These are phyloP conservation scores for Penicillium sp. DNA, from an alignment of 2,329 filamentous ascomycete genomes.

Conservation along the genomic window DNA sequence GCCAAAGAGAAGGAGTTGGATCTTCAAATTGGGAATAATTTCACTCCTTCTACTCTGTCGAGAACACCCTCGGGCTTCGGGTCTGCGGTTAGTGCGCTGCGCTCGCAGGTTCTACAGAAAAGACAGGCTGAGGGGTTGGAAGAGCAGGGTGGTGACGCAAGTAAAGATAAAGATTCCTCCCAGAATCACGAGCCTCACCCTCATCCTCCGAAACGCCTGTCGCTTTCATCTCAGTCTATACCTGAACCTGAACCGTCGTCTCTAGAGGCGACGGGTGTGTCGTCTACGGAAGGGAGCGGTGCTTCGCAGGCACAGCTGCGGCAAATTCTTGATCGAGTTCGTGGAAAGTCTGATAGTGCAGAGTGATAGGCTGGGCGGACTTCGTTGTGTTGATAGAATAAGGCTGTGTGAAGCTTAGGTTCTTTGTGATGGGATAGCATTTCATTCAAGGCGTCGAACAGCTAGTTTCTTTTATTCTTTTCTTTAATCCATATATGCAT, in stretches of 20 bases:
- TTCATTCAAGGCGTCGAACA: neutral
- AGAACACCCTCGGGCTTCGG: conserved; percentile 15
- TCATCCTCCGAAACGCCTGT: conserved; percentile 12
- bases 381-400: neutral
- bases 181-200: conserved; percentile 13
- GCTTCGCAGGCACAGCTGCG: conserved; percentile 21
- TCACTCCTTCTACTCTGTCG: neutral
- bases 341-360: conserved; percentile 7
- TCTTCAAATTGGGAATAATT: conserved; percentile 17
- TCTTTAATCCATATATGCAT: neutral
- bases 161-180: neutral
- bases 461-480: neutral
- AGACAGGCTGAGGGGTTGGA: neutral
- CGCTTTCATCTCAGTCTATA: conserved; percentile 13
- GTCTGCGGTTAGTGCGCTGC: conserved; percentile 18
- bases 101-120: conserved; percentile 22
- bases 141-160: neutral
- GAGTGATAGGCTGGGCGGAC: neutral
- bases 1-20: conserved; percentile 29
- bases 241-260: conserved; percentile 19
- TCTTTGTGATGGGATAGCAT: neutral
- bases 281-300: conserved; percentile 12
- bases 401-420: neutral
- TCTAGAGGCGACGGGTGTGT: conserved; percentile 20
- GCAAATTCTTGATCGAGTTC: conserved; percentile 22